Percentiles rank a stretch among this genome's conserved stretches.
phyloP scores from a whole-genome alignment of 106 monocot genomes.

The Dendrobium catenatum region DNA sequence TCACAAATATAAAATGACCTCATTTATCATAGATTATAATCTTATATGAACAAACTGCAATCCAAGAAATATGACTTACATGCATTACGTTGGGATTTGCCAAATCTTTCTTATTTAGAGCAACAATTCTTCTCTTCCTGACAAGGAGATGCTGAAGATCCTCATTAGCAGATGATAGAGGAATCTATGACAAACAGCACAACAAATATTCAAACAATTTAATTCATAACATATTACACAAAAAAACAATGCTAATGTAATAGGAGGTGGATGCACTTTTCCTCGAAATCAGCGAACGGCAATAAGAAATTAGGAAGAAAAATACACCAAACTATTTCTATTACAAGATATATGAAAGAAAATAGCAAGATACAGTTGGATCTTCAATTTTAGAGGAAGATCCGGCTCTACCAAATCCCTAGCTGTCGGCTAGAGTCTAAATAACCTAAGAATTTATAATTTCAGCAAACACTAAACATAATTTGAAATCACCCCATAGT shows the following conservation, averaged over 20 bases:
- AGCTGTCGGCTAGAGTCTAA: too few relatives aligned
- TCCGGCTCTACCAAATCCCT: too few relatives aligned
- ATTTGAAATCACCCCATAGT: too few relatives aligned
- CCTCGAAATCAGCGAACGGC: too few relatives aligned
- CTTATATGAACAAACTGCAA: background rate
- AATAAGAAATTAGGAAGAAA: too few relatives aligned
- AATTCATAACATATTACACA: background rate
- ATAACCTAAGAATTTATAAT: too few relatives aligned
- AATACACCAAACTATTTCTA: too few relatives aligned
- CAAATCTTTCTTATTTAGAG: conserved; percentile 94
- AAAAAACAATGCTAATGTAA: background rate
- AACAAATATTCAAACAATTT: background rate
- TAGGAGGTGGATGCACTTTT: too few relatives aligned
- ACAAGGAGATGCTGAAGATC: conserved; percentile 69
- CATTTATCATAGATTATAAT: background rate
- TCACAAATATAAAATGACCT: background rate
- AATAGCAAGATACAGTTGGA: too few relatives aligned
- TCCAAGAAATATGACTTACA: conserved; percentile 34
- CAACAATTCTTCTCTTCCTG: conserved; percentile 73
- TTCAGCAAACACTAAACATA: too few relatives aligned
- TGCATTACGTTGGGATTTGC: conserved; percentile 89
- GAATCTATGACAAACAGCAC: conserved; percentile 48
- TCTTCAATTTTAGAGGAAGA: too few relatives aligned
- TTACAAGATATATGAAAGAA: too few relatives aligned
- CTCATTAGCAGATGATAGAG: conserved; percentile 78